phyloP scores from a whole-genome alignment of 805 yeast species.

The Lachancea sp. region DNA sequence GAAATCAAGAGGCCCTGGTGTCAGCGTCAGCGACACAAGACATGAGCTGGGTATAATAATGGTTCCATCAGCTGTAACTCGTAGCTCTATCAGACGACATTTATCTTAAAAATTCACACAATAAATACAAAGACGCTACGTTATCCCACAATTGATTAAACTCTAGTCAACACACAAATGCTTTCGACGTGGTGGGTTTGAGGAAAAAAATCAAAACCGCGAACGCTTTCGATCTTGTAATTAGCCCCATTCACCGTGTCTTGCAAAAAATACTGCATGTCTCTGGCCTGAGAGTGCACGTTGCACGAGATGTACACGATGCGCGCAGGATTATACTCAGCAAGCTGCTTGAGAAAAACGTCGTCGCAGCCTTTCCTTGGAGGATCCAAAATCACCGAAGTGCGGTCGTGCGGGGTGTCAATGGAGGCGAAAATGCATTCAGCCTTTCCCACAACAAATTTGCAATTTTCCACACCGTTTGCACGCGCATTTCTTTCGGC shows the following conservation, averaged over 20 bases:
- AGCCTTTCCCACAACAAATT: conserved; percentile 86
- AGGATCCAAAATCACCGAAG: conserved; percentile 91
- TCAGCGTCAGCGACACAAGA: too few relatives aligned
- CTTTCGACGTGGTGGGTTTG: conserved; percentile 91
- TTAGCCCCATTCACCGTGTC: conserved; percentile 53
- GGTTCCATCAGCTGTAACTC: too few relatives aligned
- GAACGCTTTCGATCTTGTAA: conserved; percentile 71
- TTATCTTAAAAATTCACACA: not conserved
- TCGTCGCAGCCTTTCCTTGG: conserved; percentile 97
- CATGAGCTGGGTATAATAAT: too few relatives aligned
- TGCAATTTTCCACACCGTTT: conserved; percentile 72
- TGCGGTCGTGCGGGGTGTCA: conserved; percentile 65
- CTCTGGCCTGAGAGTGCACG: conserved; percentile 96
- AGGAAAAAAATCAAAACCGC: conserved; percentile 96
- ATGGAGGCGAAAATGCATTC: conserved; percentile 78
- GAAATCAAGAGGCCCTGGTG: too few relatives aligned
- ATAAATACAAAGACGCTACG: not conserved
- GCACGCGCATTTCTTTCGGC: conserved; percentile 75
- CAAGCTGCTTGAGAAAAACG: conserved; percentile 75
- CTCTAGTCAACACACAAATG: conserved; percentile 59
- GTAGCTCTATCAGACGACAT: too few relatives aligned
- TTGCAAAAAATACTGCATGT: conserved; percentile 72
- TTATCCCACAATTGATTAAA: conserved; percentile 2
- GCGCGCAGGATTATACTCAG: conserved; percentile 75
- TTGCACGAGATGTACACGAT: conserved; percentile 95